These are phyloP conservation scores for Taphrina communis DNA, from an alignment of 1,139 yeast genomes.

Conservation along the genomic window DNA sequence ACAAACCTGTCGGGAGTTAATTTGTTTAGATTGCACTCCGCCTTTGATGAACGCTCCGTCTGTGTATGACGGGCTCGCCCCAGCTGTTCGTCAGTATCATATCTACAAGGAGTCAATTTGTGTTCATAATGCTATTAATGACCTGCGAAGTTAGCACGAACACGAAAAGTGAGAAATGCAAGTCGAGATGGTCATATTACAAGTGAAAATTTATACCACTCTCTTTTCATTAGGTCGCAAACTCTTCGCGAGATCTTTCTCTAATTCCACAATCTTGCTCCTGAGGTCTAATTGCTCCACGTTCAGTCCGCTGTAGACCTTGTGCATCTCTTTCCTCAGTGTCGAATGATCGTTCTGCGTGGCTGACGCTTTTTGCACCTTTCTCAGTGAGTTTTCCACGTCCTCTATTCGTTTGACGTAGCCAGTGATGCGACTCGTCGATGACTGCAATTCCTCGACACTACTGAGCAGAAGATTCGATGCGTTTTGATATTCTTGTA, in stretches of 20 bases:
- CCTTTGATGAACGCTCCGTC: background rate
- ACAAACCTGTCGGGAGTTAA: background rate
- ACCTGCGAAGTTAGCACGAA: conserved; percentile 8
- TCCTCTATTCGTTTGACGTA: conserved; percentile 38
- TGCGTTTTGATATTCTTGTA: conserved; percentile 42
- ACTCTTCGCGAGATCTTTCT: conserved; percentile 31
- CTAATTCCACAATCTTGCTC: conserved; percentile 37
- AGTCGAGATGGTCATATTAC: background rate
- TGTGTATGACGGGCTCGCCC: no score
- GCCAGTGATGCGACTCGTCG: conserved; percentile 32
- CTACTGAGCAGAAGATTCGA: conserved; percentile 27
- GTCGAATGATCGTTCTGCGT: conserved; percentile 35
- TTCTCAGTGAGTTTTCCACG: conserved; percentile 38
- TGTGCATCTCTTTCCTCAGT: conserved; percentile 41
- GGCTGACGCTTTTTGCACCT: conserved; percentile 28
- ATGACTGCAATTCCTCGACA: conserved; percentile 41
- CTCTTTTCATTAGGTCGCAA: conserved; percentile 26
- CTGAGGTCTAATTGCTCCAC: conserved; percentile 39
- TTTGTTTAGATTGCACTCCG: background rate
- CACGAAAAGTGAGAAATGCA: background rate
- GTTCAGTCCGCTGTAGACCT: conserved; percentile 38
- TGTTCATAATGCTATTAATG: background rate
- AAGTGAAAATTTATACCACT: conserved; percentile 11
- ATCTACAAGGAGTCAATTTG: no score
- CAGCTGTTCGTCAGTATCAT: no score